Percentiles rank a stretch among this genome's conserved stretches.
Conservation (phyloP, 306 rosid species). For the Crotalaria pallida region DNA sequence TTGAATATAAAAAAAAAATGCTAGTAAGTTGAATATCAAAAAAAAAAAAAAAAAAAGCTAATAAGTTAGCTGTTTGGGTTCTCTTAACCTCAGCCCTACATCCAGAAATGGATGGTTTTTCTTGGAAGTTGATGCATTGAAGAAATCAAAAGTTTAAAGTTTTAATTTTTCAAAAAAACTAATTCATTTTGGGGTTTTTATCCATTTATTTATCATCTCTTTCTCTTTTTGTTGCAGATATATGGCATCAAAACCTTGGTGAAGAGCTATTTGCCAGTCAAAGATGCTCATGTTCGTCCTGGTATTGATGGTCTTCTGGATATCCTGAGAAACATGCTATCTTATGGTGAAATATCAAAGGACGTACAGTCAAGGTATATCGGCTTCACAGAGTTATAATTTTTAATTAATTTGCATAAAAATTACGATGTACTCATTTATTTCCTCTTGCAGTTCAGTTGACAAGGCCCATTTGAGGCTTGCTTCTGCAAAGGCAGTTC, state of each 20-base stretch:
- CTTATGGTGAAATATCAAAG: slow-evolving; percentile 86
- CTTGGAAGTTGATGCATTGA: too few relatives aligned
- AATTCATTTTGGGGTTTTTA: too few relatives aligned
- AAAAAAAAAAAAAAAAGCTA: too few relatives aligned
- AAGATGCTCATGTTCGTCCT: slow-evolving; percentile 90
- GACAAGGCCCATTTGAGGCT: slow-evolving; percentile 93
- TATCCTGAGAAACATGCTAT: slow-evolving; percentile 68
- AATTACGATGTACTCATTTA: slow-evolving; percentile 16
- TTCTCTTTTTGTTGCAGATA: slow-evolving; percentile 44
- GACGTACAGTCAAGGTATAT: slow-evolving; percentile 78
- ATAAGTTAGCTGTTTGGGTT: not conserved
- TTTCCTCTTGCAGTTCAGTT: slow-evolving; percentile 63
- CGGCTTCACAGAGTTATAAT: not conserved
- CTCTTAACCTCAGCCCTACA: too few relatives aligned
- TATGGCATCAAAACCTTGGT: slow-evolving; percentile 90
- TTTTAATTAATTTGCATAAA: not conserved
- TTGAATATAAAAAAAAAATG: too few relatives aligned
- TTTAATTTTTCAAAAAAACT: too few relatives aligned
- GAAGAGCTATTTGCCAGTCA: slow-evolving; percentile 90
- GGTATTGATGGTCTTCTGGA: slow-evolving; percentile 65
- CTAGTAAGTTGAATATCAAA: too few relatives aligned
- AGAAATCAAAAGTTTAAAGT: too few relatives aligned
- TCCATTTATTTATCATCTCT: too few relatives aligned
- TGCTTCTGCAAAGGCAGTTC: slow-evolving; percentile 93
- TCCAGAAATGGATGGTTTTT: too few relatives aligned